Evolutionary conservation across 1,284 basidiomycete species (phyloP), one percentile per base, ranked within the genome.

Genomic region (Ganoderma leucocontextum): DNA sequence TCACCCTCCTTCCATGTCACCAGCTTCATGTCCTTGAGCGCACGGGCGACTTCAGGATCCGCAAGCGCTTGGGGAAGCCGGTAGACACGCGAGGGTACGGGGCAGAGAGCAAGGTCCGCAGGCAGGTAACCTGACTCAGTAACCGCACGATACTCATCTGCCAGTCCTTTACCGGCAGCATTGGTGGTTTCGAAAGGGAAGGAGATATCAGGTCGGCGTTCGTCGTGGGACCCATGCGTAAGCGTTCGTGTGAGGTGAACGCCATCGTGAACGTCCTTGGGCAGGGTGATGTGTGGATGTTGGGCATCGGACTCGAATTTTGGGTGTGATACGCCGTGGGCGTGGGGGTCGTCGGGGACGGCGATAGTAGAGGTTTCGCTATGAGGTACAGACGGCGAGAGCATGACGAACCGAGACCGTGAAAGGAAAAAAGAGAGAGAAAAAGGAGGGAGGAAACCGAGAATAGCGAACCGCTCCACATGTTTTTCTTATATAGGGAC

Each of bases 1-100:
- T 92, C 91, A 71, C 87, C 73, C 33, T 75, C 73, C 67, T 76
- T 72, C 73, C 75, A 79, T 64, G 78, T 79, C 49, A 79, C 78
- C 65, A 79, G 66, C 75, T 78, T 78, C 72, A 78, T 71, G 49
- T 79, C 71, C 72, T 75, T 75, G 58, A 81, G 74, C 47, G 69
- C 62, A 47, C 72, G 68, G 13, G 77, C 78, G 73, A 78, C 80
- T 67, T 82, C 81, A 15, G 78, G 77, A 63, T 81, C 79, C 25
- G 68, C 70, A 29, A 78, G 70, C 41, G 71, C 75, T 19, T 72
- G 66, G 8, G 79, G 78, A 38, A 70, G 59, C 13, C 72, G 70
- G 47, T 75, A 75, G 53, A 77, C 60, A 66, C 74, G 75, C 2
- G 78, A 76, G 3, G 78, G 78, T 36, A 79, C 73, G 0, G 78